Evolutionary conservation across 495 filamentous ascomycete genomes (phyloP).

Genomic region (Xeromyces bisporus): DNA sequence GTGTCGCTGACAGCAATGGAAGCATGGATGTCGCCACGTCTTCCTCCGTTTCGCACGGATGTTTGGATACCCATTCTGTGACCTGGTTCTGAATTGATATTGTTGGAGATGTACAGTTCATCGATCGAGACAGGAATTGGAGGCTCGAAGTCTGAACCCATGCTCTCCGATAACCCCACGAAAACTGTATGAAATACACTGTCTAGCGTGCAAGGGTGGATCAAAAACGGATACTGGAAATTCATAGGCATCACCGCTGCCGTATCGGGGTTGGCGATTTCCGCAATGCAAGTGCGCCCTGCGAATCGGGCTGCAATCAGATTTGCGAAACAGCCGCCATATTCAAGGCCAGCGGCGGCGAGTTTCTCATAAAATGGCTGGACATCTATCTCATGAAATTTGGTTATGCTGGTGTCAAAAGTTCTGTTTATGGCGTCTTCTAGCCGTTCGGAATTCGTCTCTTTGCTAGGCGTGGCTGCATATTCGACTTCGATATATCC

Average conservation of each 20-base stretch:
- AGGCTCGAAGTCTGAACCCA: constrained; percentile 5
- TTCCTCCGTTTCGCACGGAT: neutral
- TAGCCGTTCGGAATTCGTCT: neutral
- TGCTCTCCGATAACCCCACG: constrained; percentile 4
- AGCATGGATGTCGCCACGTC: neutral
- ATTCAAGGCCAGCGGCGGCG: constrained; percentile 14
- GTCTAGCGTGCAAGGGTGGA: constrained; percentile 32
- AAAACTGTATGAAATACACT: constrained; percentile 24
- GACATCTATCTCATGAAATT: constrained; percentile 10
- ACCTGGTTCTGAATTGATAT: constrained; percentile 6
- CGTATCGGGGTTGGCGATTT: constrained; percentile 27
- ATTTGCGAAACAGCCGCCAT: constrained; percentile 20
- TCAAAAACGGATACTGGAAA: constrained; percentile 22
- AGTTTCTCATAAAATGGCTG: constrained; percentile 16
- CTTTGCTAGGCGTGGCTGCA: neutral
- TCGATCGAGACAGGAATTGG: constrained; percentile 14
- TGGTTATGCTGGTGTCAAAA: constrained; percentile 2
- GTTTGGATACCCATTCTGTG: constrained; percentile 7
- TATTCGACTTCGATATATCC: constrained; percentile 9
- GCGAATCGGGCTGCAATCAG: constrained; percentile 8
- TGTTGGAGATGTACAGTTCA: constrained; percentile 9
- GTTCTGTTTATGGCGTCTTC: neutral
- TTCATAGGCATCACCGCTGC: constrained; percentile 28
- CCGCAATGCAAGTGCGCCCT: constrained; percentile 10
- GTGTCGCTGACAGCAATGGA: neutral